Percentiles rank a stretch among this genome's conserved stretches.
phyloP scores from a whole-genome alignment of 129 eudicot species.

The Flaveria trinervia region DNA sequence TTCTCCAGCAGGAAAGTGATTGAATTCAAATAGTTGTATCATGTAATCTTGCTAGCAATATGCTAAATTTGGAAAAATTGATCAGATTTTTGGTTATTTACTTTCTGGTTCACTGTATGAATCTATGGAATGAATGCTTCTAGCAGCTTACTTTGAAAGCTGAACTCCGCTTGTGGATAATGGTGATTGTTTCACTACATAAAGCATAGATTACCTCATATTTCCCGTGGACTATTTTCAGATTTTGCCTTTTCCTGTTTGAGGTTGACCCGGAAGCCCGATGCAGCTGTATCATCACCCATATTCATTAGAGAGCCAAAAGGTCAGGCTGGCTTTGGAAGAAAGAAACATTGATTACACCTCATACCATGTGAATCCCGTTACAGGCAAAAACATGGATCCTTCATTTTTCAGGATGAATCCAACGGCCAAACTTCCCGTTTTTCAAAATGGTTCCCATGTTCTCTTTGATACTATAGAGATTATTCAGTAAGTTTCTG shows the following conservation, averaged over 20 bases:
- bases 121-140: constrained; percentile 15
- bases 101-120: constrained; percentile 1
- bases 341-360: constrained; percentile 86
- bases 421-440: constrained; percentile 79
- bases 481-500: constrained; percentile 73
- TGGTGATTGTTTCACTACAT: constrained; percentile 5
- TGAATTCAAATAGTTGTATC: not conserved
- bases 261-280: constrained; percentile 16
- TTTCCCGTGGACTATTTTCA: not conserved
- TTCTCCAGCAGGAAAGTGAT: not conserved
- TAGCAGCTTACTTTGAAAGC: constrained; percentile 28
- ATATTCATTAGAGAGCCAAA: constrained; percentile 86
- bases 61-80: not conserved
- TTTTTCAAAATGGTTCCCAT: constrained; percentile 89
- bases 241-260: constrained; percentile 22
- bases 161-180: not conserved
- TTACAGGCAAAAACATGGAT: constrained; percentile 86
- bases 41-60: not conserved
- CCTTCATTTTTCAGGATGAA: constrained; percentile 75
- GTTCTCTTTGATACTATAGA: constrained; percentile 71
- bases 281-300: constrained; percentile 99
- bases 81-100: too few species aligned
- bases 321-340: constrained; percentile 89
- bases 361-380: constrained; percentile 79
- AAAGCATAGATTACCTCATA: not conserved